Evolutionary conservation across 129 eudicot species (phyloP).

Genomic region (Flaveria linearis): DNA sequence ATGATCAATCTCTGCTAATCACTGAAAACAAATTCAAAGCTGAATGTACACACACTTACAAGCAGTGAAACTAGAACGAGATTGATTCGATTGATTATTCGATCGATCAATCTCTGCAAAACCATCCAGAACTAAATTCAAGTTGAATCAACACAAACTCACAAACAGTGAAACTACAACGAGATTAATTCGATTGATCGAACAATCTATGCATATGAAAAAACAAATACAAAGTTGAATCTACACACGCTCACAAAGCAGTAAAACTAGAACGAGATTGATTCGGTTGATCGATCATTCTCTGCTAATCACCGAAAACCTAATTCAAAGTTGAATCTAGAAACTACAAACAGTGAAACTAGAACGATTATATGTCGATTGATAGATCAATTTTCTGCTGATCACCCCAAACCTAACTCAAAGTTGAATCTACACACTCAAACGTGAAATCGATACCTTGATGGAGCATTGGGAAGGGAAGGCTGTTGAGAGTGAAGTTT

Average conservation of each 20-base stretch:
- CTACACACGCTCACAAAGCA: background rate
- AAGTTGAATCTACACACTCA: background rate
- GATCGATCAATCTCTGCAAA: conserved; percentile 46
- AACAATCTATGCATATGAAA: background rate
- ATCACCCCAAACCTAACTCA: background rate
- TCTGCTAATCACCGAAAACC: too few species aligned
- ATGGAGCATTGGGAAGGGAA: conserved; percentile 78
- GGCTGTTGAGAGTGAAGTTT: conserved; percentile 41
- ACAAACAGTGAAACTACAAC: background rate
- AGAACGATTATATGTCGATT: too few species aligned
- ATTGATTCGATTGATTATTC: background rate
- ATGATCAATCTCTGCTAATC: conserved; percentile 44
- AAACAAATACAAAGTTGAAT: background rate
- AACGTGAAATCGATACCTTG: conserved; percentile 46
- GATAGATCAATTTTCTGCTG: background rate
- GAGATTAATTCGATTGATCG: background rate
- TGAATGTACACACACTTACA: background rate
- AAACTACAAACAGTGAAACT: too few species aligned
- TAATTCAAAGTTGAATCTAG: background rate
- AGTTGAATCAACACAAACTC: background rate
- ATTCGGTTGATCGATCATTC: background rate
- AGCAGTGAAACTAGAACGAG: background rate
- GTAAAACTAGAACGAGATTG: background rate
- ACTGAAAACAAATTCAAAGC: conserved; percentile 11
- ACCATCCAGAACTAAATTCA: conserved; percentile 17